Base-by-base conservation (phyloP, 805 yeast genomes). In the Aciculoconidium aculeatum region DNA sequence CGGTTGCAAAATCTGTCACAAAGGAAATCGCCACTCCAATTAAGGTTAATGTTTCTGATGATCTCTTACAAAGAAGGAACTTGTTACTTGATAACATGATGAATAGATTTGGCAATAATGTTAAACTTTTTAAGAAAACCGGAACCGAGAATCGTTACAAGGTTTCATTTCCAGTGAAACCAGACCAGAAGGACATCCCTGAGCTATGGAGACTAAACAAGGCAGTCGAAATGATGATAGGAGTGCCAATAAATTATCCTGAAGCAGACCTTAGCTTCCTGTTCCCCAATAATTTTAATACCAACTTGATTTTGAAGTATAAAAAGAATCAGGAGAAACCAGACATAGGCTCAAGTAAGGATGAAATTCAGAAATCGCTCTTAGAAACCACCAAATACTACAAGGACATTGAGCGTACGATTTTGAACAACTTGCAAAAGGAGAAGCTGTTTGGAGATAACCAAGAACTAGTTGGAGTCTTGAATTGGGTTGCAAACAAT, bases 231-330 rank as follows among this genome's bases (percentile, higher is more conserved):
- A 23, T 63, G 11, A 41, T 60, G 34, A 24, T 64, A 7, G 37
- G 46, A 2, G 50, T 64, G 11, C 69, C 67, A 1, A 43, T 35
- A 3, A 36, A 45, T 20, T 63, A 57, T 30, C 70, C 70, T 1
- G 41, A 48, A n/a, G 17, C 31, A 2, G 33, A 40, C 3, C 32
- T 51, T 1, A 31, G 33, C 7, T 36, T 61, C 7, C 44, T 41
- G 12, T 37, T 61, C 4, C 53, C 59, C 7, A 42, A 49, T 21
- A 57, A 49, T 38, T 57, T 51, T 49, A 54, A 53, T 30, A 46
- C 48, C 26, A 52, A 52, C 34, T 41, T 54, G 14, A 40, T 56
- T 22, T 37, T 53, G 8, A 54, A 55, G 21, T 41, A 47, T 31
- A 40, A 35, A 23, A 37, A 31, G 22, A 36, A 20, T 14, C 25